These are phyloP conservation scores for Cnidoscolus chayamansa DNA, from an alignment of 441 rosid species.

Conservation along the genomic window DNA sequence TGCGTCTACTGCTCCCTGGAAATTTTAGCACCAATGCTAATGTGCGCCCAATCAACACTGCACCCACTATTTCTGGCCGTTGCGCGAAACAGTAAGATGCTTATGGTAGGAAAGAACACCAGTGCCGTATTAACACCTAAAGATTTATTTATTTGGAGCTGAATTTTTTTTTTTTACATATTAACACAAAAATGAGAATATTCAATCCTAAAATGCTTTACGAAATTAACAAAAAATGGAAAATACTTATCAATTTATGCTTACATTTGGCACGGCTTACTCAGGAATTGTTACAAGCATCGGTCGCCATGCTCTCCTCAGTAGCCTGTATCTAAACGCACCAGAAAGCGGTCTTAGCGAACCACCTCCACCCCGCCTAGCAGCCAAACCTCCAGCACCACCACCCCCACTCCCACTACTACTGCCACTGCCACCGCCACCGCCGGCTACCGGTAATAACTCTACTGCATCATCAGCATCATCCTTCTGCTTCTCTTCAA, in stretches of 20 bases:
- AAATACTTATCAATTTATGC: slow-evolving; percentile 5
- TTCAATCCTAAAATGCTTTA: background rate
- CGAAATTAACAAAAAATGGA: background rate
- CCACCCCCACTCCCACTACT: slow-evolving; percentile 14
- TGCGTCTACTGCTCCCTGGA: background rate
- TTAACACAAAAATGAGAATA: too few relatives aligned
- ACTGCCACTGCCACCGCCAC: slow-evolving; percentile 13
- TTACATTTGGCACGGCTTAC: slow-evolving; percentile 38
- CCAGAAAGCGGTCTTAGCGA: slow-evolving; percentile 40
- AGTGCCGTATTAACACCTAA: background rate
- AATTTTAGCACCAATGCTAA: background rate
- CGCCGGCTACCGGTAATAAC: slow-evolving; percentile 25
- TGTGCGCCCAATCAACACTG: background rate
- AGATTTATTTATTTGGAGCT: too few relatives aligned
- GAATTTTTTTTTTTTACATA: too few relatives aligned
- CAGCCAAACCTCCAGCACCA: slow-evolving; percentile 25
- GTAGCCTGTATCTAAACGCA: slow-evolving; percentile 56
- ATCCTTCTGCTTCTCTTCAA: slow-evolving; percentile 31
- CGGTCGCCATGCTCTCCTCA: slow-evolving; percentile 86
- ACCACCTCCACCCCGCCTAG: slow-evolving; percentile 31
- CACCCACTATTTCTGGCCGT: background rate
- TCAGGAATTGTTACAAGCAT: slow-evolving; percentile 78
- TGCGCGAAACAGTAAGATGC: background rate
- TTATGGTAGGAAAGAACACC: background rate
- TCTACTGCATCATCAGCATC: slow-evolving; percentile 29